phyloP scores from a whole-genome alignment of 306 rosid genomes.

The Medicago lupulina region DNA sequence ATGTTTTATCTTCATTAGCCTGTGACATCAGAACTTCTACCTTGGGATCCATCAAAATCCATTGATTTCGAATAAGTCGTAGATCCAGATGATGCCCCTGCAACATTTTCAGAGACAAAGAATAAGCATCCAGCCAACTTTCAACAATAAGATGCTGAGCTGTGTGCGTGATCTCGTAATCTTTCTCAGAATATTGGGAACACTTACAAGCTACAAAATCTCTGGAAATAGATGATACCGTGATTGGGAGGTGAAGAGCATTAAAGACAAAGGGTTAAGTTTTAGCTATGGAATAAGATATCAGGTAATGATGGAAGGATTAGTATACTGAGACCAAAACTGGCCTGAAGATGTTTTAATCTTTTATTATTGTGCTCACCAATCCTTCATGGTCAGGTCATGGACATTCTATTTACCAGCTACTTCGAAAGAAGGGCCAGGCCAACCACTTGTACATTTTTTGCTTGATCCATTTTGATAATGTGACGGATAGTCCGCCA shows the following conservation, averaged over 20 bases:
- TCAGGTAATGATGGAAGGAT: slow-evolving; percentile 1
- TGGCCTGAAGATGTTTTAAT: neutral
- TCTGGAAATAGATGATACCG: neutral
- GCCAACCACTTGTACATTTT: neutral
- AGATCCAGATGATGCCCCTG: slow-evolving; percentile 95
- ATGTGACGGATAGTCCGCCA: neutral
- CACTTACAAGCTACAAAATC: slow-evolving; percentile 4
- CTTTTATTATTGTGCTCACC: neutral
- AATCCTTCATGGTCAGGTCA: neutral
- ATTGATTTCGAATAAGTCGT: slow-evolving; percentile 87
- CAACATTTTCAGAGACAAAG: slow-evolving; percentile 26
- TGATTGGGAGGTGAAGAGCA: slow-evolving; percentile 1
- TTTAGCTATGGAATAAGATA: slow-evolving; percentile 7
- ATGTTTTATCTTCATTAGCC: slow-evolving; percentile 84
- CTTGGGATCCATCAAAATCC: slow-evolving; percentile 86
- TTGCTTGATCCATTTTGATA: neutral
- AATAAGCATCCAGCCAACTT: slow-evolving; percentile 18
- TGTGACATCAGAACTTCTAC: slow-evolving; percentile 84
- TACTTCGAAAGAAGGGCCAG: neutral
- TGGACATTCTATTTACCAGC: neutral
- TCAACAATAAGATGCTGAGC: neutral
- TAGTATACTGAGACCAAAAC: neutral
- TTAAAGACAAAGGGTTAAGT: neutral
- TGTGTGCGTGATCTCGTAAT: neutral
- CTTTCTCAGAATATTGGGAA: neutral